Conservation (phyloP, 352 stramenopile genomes). For the Phytophthora chlamydospora region DNA sequence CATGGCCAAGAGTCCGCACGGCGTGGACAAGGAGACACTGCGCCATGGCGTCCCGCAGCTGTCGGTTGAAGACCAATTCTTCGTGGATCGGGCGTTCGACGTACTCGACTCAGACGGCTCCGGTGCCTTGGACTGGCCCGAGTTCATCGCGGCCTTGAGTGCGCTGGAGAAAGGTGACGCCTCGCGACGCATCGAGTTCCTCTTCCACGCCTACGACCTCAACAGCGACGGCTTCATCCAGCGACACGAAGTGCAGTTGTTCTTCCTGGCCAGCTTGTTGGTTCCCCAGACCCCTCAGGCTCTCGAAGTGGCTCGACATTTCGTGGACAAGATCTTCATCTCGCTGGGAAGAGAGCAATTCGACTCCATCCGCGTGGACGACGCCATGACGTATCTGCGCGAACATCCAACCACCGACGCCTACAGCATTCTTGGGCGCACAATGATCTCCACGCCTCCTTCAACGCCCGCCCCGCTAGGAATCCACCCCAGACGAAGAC, state of each 20-base stretch:
- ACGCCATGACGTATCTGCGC: slow-evolving; percentile 58
- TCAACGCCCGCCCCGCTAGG: slow-evolving; percentile 10
- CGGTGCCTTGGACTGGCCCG: slow-evolving; percentile 68
- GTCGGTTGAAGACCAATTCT: slow-evolving; percentile 72
- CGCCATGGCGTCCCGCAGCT: slow-evolving; percentile 64
- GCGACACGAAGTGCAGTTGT: slow-evolving; percentile 57
- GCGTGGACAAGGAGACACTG: slow-evolving; percentile 75
- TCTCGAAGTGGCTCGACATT: slow-evolving; percentile 57
- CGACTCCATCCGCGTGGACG: slow-evolving; percentile 49
- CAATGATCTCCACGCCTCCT: slow-evolving; percentile 54
- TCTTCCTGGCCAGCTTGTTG: slow-evolving; percentile 69
- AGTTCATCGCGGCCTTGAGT: slow-evolving; percentile 76
- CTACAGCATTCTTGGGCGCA: slow-evolving; percentile 69
- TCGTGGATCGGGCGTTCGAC: slow-evolving; percentile 73
- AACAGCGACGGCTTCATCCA: slow-evolving; percentile 71
- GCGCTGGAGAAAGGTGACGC: slow-evolving; percentile 68
- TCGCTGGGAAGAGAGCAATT: slow-evolving; percentile 44
- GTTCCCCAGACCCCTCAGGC: slow-evolving; percentile 47
- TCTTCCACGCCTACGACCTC: slow-evolving; percentile 82
- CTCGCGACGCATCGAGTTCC: slow-evolving; percentile 55
- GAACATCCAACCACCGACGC: slow-evolving; percentile 56
- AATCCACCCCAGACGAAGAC: slow-evolving; percentile 7
- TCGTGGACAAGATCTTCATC: slow-evolving; percentile 70
- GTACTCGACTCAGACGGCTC: slow-evolving; percentile 70
- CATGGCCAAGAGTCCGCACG: slow-evolving; percentile 48